A percentile compares a stretch with the other conserved stretches of the same genome.
Evolutionary conservation across 495 filamentous ascomycete species (phyloP).

Genomic region (Pseudotulostoma volvatum): DNA sequence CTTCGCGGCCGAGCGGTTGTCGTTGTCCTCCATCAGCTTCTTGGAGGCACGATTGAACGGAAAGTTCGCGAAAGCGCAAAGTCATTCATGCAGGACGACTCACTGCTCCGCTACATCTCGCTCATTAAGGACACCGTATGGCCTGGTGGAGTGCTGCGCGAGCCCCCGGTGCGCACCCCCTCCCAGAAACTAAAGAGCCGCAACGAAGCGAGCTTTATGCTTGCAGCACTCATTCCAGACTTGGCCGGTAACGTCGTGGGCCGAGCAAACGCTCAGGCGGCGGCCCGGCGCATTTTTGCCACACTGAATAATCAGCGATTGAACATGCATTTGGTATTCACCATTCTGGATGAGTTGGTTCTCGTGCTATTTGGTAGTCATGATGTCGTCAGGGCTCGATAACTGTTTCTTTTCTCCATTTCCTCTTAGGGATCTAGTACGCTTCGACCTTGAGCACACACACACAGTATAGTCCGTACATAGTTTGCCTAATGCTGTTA

Average conservation of each 20-base stretch:
- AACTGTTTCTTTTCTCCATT: not conserved
- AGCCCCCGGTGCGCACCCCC: conserved; percentile 39
- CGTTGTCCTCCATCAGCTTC: conserved; percentile 53
- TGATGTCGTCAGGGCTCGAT: conserved; percentile 9
- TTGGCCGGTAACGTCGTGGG: conserved; percentile 74
- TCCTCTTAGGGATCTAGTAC: no score
- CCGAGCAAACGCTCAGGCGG: conserved; percentile 66
- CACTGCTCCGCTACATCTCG: conserved; percentile 55
- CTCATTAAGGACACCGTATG: conserved; percentile 61
- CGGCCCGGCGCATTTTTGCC: conserved; percentile 62
- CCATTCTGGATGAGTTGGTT: conserved; percentile 62
- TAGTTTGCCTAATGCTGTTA: no score
- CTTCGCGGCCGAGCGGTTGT: conserved; percentile 90
- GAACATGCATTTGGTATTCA: conserved; percentile 64
- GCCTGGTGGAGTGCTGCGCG: conserved; percentile 47
- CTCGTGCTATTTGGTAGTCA: conserved; percentile 49
- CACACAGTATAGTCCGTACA: no score
- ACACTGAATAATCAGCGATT: conserved; percentile 57
- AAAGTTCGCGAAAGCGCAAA: conserved; percentile 73
- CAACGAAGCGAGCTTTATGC: conserved; percentile 57
- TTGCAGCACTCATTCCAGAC: conserved; percentile 68
- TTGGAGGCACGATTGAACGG: conserved; percentile 80
- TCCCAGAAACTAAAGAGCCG: conserved; percentile 53
- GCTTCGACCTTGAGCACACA: no score
- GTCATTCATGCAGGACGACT: conserved; percentile 55